A percentile compares a stretch with the other conserved stretches of the same genome.
Evolutionary conservation across 441 rosid species (phyloP).

Genomic region (Aleurites moluccanus): DNA sequence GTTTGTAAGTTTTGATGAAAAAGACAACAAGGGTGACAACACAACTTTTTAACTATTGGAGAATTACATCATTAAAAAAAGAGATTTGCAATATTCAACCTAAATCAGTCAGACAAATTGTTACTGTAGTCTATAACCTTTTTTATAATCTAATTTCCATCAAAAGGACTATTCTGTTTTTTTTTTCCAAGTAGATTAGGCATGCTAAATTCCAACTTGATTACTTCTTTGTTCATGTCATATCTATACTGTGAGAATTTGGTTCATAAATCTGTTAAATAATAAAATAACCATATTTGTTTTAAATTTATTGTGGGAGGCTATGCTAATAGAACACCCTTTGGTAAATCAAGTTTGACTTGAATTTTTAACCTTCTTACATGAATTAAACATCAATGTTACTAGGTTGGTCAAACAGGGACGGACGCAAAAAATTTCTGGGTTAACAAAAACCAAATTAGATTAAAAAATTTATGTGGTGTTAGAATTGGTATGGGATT

Average conservation of each 20-base stretch:
- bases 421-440: too few relatives aligned
- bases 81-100: neutral
- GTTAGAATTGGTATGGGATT: neutral
- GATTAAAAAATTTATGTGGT: neutral
- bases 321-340: neutral
- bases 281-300: too few relatives aligned
- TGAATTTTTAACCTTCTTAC: neutral
- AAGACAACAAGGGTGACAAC: neutral
- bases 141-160: neutral
- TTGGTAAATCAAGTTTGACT: neutral
- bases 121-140: too few relatives aligned
- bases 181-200: neutral
- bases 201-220: neutral
- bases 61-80: neutral
- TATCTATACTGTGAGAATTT: neutral
- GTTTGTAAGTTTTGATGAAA: neutral
- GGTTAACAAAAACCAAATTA: neutral
- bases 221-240: neutral
- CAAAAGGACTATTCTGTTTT: neutral
- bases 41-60: neutral
- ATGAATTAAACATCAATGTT: neutral
- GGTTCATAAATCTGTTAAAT: neutral
- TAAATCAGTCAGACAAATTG: too few relatives aligned
- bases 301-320: neutral
- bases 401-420: neutral